phyloP scores from a whole-genome alignment of 179 eudicot genomes.

The Vitellaria paradoxa region DNA sequence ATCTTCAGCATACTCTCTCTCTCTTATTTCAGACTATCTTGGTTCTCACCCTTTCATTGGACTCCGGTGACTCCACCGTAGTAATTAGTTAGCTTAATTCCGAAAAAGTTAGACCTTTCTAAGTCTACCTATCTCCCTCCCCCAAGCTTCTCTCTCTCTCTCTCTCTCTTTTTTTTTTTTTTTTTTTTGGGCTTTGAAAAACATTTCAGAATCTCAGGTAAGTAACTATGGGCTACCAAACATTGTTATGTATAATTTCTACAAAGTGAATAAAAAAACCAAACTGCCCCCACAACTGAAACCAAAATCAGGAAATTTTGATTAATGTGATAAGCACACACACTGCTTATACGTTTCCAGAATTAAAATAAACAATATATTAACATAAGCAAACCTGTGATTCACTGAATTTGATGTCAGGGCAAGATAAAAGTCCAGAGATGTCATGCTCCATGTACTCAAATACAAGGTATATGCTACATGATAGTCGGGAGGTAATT shows the following conservation, averaged over 20 bases:
- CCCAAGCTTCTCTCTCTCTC: too few species aligned
- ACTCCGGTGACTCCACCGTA: too few species aligned
- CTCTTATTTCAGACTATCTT: too few species aligned
- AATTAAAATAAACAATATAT: neutral
- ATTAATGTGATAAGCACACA: neutral
- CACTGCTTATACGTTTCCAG: neutral
- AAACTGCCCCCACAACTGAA: neutral
- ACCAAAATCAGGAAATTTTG: neutral
- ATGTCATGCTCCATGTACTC: constrained; percentile 96
- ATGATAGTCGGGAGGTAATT: constrained; percentile 68
- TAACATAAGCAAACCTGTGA: constrained; percentile 54
- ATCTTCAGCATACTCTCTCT: too few species aligned
- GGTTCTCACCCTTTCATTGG: too few species aligned
- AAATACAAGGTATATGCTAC: constrained; percentile 80
- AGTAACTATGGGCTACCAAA: neutral
- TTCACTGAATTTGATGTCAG: constrained; percentile 71
- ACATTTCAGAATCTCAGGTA: neutral
- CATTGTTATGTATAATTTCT: neutral
- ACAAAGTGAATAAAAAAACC: neutral
- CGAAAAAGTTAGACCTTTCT: too few species aligned
- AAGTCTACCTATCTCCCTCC: too few species aligned
- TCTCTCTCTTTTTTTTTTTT: neutral
- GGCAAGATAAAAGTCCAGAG: constrained; percentile 65
- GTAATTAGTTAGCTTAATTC: too few species aligned
- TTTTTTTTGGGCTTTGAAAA: neutral